Conservation (phyloP, 139 green algal species). For the Cymbomonas tetramitiformis region DNA sequence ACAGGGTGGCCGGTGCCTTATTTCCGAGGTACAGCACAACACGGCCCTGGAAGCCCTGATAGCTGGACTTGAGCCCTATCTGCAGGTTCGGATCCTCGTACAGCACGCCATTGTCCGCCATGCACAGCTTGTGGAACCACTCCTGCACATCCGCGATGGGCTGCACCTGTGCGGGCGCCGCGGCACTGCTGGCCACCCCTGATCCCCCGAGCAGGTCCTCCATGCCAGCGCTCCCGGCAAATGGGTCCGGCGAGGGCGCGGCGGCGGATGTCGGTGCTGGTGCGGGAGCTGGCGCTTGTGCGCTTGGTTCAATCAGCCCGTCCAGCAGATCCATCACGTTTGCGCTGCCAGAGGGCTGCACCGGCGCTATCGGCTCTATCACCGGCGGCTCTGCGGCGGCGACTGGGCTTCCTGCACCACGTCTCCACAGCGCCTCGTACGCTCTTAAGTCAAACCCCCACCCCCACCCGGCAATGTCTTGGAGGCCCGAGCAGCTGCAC, state of each 20-base stretch:
- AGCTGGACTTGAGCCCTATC: slow-evolving; percentile 67
- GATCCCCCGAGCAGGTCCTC: slow-evolving; percentile 25
- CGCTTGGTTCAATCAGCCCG: not conserved
- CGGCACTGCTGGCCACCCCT: slow-evolving; percentile 28
- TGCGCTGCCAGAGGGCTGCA: not conserved
- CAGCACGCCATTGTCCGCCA: slow-evolving; percentile 54
- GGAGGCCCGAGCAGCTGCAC: no score
- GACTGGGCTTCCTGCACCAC: not conserved
- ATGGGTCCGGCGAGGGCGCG: slow-evolving; percentile 3
- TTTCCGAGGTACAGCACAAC: slow-evolving; percentile 78
- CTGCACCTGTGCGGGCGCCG: slow-evolving; percentile 16
- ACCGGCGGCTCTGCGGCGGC: not conserved
- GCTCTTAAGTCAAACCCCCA: no score
- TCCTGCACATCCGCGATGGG: slow-evolving; percentile 38
- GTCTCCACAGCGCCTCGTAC: not conserved
- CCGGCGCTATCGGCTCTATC: slow-evolving; percentile 16
- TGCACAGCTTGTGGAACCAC: slow-evolving; percentile 46
- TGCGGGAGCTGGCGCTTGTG: not conserved
- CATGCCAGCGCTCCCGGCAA: slow-evolving; percentile 4
- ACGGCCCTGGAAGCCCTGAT: slow-evolving; percentile 32
- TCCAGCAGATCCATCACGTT: slow-evolving; percentile 1
- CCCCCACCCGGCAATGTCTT: no score
- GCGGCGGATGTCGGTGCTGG: not conserved
- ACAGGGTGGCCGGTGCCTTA: no score
- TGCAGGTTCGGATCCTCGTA: slow-evolving; percentile 85